Base-by-base conservation (phyloP, 768 basidiomycete species). In the Cystoderma amianthinum region DNA sequence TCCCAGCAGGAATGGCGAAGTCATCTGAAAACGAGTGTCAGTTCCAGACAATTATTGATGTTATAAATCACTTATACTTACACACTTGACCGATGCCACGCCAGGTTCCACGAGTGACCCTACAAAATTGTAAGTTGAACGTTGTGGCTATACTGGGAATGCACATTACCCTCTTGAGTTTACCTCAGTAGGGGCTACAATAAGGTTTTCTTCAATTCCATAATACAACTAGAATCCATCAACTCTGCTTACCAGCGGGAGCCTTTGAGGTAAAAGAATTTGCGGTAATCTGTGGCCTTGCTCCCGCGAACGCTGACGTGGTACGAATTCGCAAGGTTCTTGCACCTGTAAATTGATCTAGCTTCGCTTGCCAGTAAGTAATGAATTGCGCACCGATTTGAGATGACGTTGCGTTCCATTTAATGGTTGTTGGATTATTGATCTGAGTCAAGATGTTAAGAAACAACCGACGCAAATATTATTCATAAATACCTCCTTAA, bases 51-150 rank as follows among this genome's bases (percentile, higher is more conserved):
- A 16, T 25, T 35, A 10, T 16, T n/a, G 19, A 24, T 4, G n/a
- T 21, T 34, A 30, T 7, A 20, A 22, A 21, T 16, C 4, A 9
- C 7, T 9, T 10, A 1, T 48, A 56, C 63, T 56, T 43, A 66
- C 67, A 71, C 38, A 67, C 56, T 61, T 67, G 59, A 40, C 69
- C 71, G 20, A 66, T 32, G 11, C 71, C 71, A 24, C 71, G 64
- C 69, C 69, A 74, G 17, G 70, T 73, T n/a, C 71, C 71, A 41
- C 70, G 67, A 37, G 71, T 72, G 25, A 74, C 65, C 37, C 69
- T 67, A 32, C 20, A 19, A 17, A 9, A 36, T 6, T 2, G 17
- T 19, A 22, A 7, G 25, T 28, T 28, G 25, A 28, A 28, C 7
- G 25, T 28, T n/a, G n/a, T n/a, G n/a, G n/a, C n/a, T n/a, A n/a